A percentile compares a stretch with the other conserved stretches of the same genome.
Evolutionary conservation across 140 eudicot genomes (phyloP).

Genomic region (Cichorium intybus): DNA sequence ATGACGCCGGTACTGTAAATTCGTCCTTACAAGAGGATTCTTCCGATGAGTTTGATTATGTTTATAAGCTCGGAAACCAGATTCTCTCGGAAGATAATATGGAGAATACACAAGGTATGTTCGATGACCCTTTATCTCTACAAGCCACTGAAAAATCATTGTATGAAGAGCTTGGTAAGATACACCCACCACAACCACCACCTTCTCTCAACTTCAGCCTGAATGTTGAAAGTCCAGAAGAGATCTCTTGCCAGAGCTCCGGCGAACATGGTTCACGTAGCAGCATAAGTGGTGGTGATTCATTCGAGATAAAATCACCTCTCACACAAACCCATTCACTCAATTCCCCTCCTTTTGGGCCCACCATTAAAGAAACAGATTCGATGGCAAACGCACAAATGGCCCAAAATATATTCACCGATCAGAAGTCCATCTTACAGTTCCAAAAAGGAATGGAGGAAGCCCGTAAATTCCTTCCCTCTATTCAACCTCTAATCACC

Average conservation of each 20-base stretch:
- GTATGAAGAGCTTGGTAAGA: slow-evolving; percentile 37
- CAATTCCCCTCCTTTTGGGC: slow-evolving; percentile 27
- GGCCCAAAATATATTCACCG: slow-evolving; percentile 36
- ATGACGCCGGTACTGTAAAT: slow-evolving; percentile 23
- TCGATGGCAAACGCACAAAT: slow-evolving; percentile 21
- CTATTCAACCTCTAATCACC: slow-evolving; percentile 37
- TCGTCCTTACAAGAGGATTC: slow-evolving; percentile 23
- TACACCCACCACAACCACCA: slow-evolving; percentile 16
- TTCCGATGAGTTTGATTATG: slow-evolving; percentile 44
- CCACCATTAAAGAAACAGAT: slow-evolving; percentile 32
- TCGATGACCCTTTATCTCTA: slow-evolving; percentile 48
- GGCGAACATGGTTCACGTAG: slow-evolving; percentile 42
- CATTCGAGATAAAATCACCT: slow-evolving; percentile 29
- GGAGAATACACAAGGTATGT: slow-evolving; percentile 49
- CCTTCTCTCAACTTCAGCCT: background rate
- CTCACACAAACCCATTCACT: slow-evolving; percentile 24
- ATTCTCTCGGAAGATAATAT: slow-evolving; percentile 59
- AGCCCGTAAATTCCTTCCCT: slow-evolving; percentile 82
- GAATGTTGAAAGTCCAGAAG: slow-evolving; percentile 37
- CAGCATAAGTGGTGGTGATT: slow-evolving; percentile 40
- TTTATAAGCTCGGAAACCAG: slow-evolving; percentile 42
- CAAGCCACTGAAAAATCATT: slow-evolving; percentile 45
- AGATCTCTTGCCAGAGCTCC: slow-evolving; percentile 29
- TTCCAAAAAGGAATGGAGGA: slow-evolving; percentile 77
- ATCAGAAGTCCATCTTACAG: slow-evolving; percentile 53